Conservation (phyloP, 2,329 filamentous ascomycete species). For the Diaporthe sp. region DNA sequence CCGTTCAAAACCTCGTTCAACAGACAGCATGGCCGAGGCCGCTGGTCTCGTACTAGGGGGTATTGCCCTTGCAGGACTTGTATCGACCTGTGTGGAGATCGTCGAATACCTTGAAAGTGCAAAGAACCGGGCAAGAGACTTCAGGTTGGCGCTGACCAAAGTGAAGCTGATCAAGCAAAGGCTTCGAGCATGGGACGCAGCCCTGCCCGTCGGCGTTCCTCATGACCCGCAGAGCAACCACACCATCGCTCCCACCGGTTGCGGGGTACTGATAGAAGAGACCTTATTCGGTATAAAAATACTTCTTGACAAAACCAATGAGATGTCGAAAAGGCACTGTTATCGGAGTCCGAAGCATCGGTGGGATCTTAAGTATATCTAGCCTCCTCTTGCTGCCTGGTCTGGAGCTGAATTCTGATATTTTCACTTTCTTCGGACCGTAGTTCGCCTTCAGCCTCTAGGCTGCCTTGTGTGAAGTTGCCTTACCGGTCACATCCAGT, state of each 20-base stretch:
- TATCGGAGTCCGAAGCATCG: background rate
- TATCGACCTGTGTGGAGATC: slow-evolving; percentile 4
- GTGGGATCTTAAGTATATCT: background rate
- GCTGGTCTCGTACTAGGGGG: background rate
- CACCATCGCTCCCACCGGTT: background rate
- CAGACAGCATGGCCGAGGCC: background rate
- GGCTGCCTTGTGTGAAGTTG: background rate
- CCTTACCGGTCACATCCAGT: background rate
- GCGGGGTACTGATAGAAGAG: background rate
- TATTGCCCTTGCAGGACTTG: background rate
- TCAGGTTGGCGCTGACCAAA: background rate
- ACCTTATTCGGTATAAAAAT: background rate
- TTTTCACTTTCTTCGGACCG: background rate
- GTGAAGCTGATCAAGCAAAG: background rate
- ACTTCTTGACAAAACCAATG: slow-evolving; percentile 11
- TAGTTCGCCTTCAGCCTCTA: background rate
- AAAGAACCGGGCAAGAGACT: background rate
- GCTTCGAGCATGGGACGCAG: background rate
- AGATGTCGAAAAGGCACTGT: background rate
- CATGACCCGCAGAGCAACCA: background rate
- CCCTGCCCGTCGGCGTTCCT: background rate
- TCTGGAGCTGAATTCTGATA: background rate
- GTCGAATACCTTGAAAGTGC: background rate
- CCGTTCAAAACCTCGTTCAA: too few species aligned
- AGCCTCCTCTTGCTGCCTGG: background rate